A percentile compares a stretch with the other conserved stretches of the same genome.
Conservation (phyloP, 805 yeast genomes). For the Lipomyces oligophaga region DNA sequence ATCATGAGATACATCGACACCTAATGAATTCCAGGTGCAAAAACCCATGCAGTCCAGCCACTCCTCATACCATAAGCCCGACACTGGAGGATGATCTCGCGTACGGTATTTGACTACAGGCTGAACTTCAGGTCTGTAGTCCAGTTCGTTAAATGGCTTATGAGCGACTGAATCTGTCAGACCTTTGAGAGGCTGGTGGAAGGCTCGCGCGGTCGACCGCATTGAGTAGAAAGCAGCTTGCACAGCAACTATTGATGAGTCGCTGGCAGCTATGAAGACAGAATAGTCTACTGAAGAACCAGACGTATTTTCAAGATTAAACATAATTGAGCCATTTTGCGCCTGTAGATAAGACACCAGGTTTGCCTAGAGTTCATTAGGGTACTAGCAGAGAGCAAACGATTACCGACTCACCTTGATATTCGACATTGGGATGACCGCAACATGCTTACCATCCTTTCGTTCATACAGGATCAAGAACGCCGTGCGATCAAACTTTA, state of each 20-base stretch:
- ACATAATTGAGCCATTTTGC: slow-evolving; percentile 14
- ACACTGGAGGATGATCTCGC: slow-evolving; percentile 6
- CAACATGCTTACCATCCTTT: slow-evolving; percentile 31
- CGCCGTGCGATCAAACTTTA: slow-evolving; percentile 17
- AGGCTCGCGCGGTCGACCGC: slow-evolving; percentile 9
- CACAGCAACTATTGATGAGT: slow-evolving; percentile 23
- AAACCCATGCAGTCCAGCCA: slow-evolving; percentile 35
- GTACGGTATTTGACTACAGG: not conserved
- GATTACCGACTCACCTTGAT: slow-evolving; percentile 8
- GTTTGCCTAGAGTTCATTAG: slow-evolving; percentile 2
- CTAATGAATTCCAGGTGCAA: slow-evolving; percentile 38
- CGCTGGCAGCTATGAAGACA: slow-evolving; percentile 27
- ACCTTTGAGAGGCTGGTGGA: too few relatives aligned
- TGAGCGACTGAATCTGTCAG: too few relatives aligned
- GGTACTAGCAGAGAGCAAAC: not conserved
- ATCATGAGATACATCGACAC: slow-evolving; percentile 30
- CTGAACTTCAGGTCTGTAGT: not conserved
- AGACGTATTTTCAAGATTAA: slow-evolving; percentile 23
- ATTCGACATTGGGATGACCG: slow-evolving; percentile 30
- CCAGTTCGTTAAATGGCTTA: too few relatives aligned
- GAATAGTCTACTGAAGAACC: slow-evolving; percentile 10
- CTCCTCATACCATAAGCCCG: slow-evolving; percentile 25
- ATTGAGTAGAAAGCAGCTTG: slow-evolving; percentile 21
- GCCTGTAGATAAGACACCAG: slow-evolving; percentile 17
- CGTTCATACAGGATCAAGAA: slow-evolving; percentile 23